These are phyloP conservation scores for Stagonosporopsis chrysanthemi DNA, from an alignment of 2,329 filamentous ascomycete genomes.

Conservation along the genomic window DNA sequence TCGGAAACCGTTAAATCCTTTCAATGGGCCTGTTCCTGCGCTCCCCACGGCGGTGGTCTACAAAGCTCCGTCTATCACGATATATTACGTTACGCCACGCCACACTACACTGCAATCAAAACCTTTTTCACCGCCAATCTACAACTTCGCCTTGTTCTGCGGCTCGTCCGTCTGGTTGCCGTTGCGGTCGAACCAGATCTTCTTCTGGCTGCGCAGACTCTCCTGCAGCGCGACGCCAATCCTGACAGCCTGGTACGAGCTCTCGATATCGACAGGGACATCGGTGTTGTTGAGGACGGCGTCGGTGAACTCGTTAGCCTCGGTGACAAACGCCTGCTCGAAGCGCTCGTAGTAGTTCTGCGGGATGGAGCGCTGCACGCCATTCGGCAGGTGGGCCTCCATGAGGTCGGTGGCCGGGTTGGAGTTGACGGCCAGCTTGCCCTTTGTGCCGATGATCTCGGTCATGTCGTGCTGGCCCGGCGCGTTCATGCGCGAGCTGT, in stretches of 20 bases:
- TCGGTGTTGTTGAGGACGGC: slow-evolving; percentile 63
- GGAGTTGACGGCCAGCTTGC: slow-evolving; percentile 68
- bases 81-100: background rate
- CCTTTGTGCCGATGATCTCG: slow-evolving; percentile 71
- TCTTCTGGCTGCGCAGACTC: slow-evolving; percentile 53
- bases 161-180: slow-evolving; percentile 56
- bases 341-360: slow-evolving; percentile 69
- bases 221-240: slow-evolving; percentile 64
- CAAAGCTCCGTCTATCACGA: slow-evolving; percentile 2
- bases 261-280: slow-evolving; percentile 64
- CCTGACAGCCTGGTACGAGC: slow-evolving; percentile 65
- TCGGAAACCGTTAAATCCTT: slow-evolving; percentile 1
- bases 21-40: background rate
- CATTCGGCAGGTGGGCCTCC: slow-evolving; percentile 61
- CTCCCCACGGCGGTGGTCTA: slow-evolving; percentile 5
- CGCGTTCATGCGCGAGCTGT: slow-evolving; percentile 71
- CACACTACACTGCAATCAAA: background rate
- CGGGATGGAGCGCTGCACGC: slow-evolving; percentile 67
- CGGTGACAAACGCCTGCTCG: slow-evolving; percentile 67
- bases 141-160: slow-evolving; percentile 46
- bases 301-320: slow-evolving; percentile 69
- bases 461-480: slow-evolving; percentile 72
- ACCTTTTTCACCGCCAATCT: slow-evolving; percentile 15
- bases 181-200: slow-evolving; percentile 63
- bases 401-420: slow-evolving; percentile 65